phyloP scores from a whole-genome alignment of 2,329 filamentous ascomycete species.

The Calonectria montana region DNA sequence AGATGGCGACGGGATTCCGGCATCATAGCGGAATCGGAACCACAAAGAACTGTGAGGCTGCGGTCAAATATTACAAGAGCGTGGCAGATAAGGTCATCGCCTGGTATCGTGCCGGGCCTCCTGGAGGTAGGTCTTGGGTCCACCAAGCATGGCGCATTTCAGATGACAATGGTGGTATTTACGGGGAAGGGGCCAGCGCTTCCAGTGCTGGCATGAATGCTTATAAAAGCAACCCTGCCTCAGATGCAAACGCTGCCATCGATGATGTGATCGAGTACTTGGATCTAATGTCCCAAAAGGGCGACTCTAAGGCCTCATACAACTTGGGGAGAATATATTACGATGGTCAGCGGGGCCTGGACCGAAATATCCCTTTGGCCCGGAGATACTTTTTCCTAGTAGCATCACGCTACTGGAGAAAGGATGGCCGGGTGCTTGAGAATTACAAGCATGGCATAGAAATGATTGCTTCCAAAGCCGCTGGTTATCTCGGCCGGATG shows the following conservation, averaged over 20 bases:
- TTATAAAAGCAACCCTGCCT: conserved; percentile 76
- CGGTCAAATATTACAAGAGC: conserved; percentile 88
- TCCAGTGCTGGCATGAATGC: conserved; percentile 89
- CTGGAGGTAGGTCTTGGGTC: conserved; percentile 83
- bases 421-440: conserved; percentile 79
- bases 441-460: conserved; percentile 78
- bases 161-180: conserved; percentile 91
- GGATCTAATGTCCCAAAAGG: conserved; percentile 89
- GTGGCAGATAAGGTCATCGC: conserved; percentile 93
- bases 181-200: conserved; percentile 93
- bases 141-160: conserved; percentile 86
- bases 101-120: conserved; percentile 90
- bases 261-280: conserved; percentile 96
- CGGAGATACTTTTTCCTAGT: conserved; percentile 85
- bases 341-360: conserved; percentile 82
- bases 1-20: conserved; percentile 94
- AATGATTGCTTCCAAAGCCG: conserved; percentile 83
- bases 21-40: conserved; percentile 88
- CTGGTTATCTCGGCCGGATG: conserved; percentile 90
- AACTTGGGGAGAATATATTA: conserved; percentile 89
- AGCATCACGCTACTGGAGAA: conserved; percentile 82
- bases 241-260: conserved; percentile 85
- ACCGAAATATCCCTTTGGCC: conserved; percentile 78
- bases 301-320: conserved; percentile 87
- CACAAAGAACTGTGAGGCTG: conserved; percentile 85